phyloP scores from a whole-genome alignment of 768 basidiomycete species.

The Leccinum obscurum region DNA sequence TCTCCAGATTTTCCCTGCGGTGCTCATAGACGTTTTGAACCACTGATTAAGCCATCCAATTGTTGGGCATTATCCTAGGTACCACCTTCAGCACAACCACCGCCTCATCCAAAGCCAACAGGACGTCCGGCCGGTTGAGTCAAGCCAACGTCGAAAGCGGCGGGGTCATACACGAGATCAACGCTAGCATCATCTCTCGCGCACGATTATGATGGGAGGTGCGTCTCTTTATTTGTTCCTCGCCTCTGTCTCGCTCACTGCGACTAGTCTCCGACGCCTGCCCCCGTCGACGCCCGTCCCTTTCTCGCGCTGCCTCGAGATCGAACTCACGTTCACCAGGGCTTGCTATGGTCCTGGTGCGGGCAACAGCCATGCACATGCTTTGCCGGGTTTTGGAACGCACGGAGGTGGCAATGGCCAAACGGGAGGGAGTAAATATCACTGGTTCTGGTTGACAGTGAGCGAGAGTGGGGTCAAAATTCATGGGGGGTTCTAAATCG shows the following conservation, averaged over 20 bases:
- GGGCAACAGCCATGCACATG: constrained; percentile 15
- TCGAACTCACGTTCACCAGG: constrained; percentile 15
- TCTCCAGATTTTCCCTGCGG: constrained; percentile 20
- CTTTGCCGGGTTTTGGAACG: constrained; percentile 15
- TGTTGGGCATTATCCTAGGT: constrained; percentile 22
- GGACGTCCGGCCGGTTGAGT: neutral
- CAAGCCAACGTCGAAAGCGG: neutral
- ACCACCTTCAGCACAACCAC: constrained; percentile 7
- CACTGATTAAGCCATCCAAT: constrained; percentile 17
- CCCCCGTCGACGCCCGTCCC: constrained; percentile 8
- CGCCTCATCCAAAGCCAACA: neutral
- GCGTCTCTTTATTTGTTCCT: constrained; percentile 21
- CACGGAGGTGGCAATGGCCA: constrained; percentile 20
- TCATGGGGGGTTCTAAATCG: constrained; percentile 1
- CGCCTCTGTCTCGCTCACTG: neutral
- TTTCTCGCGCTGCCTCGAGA: constrained; percentile 3
- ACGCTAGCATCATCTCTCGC: constrained; percentile 12
- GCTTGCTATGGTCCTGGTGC: constrained; percentile 16
- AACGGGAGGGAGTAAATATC: constrained; percentile 19
- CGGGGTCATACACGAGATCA: constrained; percentile 13
- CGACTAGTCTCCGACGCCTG: constrained; percentile 17
- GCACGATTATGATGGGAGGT: constrained; percentile 49
- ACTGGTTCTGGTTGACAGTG: constrained; percentile 26
- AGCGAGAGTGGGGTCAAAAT: constrained; percentile 13
- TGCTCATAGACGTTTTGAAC: constrained; percentile 23